Evolutionary conservation across 2,329 filamentous ascomycete species (phyloP), one percentile per base, ranked within the genome.

Genomic region (Tricladium varicosporioides): DNA sequence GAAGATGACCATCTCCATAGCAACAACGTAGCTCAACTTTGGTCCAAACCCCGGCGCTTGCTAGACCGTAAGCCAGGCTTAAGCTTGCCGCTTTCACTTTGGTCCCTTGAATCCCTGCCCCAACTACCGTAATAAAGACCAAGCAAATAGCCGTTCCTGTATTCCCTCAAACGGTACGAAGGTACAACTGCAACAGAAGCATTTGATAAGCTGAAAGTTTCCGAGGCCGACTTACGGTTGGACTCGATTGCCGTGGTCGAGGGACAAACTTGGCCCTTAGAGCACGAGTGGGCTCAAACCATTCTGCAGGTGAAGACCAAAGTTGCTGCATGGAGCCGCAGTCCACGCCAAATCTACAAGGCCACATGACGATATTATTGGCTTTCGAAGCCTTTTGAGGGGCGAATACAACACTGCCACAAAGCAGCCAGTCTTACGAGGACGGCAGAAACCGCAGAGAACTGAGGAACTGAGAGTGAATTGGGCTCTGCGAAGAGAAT

Each of bases 301-400:
- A 10, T 13, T n/a, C 36, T 40, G 36, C 36, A 40, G 36, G 11
- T 40, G 36, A 11, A 40, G 36, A 40, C 36, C 36, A 10, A 40
- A 36, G 32, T 10, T 40, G 32, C 48, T 51, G 49, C 49, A 51
- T 45, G 18, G 49, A 51, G 49, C 49, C 49, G 49, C 49, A 51
- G 49, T 51, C 36, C 11, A 40, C 22, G 7, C 22, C 22, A 27
- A 27, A 27, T 27, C 22, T 27, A 27, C 40, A 19, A 51, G 49
- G 47, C 3, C 14, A 49, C 19, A 33, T 32, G 48, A 33, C 31
- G 48, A 15, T 49, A 15, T 44, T 51, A 51, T 51, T 51, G 49
- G 49, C 19, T 45, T 36, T 15, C 18, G 33, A 7, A 27, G 36
- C 10, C n/a, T 19, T 15, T 15, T 19, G 31, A 47, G 42, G 42